Evolutionary conservation across 116 monocot species (phyloP).

Genomic region (Trichopus zeylanicus): DNA sequence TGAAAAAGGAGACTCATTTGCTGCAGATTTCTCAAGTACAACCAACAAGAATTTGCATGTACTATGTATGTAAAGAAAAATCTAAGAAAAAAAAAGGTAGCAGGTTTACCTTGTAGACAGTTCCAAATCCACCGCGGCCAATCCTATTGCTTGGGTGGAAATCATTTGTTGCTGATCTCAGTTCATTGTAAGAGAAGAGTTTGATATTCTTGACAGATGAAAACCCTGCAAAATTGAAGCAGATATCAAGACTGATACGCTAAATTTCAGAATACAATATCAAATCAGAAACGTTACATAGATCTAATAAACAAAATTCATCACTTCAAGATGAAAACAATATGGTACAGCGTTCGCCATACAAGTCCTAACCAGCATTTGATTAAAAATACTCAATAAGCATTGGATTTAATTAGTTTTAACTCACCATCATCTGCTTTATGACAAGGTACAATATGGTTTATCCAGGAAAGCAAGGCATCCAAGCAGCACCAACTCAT

Average conservation of each 20-base stretch:
- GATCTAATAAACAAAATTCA: too few relatives aligned
- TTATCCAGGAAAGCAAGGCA: slow-evolving; percentile 1
- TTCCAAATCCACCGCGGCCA: slow-evolving; percentile 68
- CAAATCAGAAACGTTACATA: too few relatives aligned
- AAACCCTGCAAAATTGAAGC: neutral
- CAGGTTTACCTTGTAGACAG: slow-evolving; percentile 69
- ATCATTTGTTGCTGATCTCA: slow-evolving; percentile 52
- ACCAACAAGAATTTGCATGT: too few relatives aligned
- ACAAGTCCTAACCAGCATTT: too few relatives aligned
- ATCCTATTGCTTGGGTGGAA: slow-evolving; percentile 41
- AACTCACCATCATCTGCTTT: neutral
- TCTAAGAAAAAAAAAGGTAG: neutral
- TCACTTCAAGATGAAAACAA: too few relatives aligned
- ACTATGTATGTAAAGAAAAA: neutral
- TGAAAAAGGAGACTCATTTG: too few relatives aligned
- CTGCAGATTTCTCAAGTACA: too few relatives aligned
- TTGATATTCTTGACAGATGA: slow-evolving; percentile 34
- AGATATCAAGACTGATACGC: too few relatives aligned
- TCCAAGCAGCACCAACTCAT: slow-evolving; percentile 14
- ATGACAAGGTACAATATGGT: neutral
- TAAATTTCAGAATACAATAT: too few relatives aligned
- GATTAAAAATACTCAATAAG: too few relatives aligned
- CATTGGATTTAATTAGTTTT: too few relatives aligned
- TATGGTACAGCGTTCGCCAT: too few relatives aligned
- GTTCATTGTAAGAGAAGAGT: slow-evolving; percentile 46